phyloP scores from a whole-genome alignment of 2,329 filamentous ascomycete genomes.

The Corynespora cassiicola region DNA sequence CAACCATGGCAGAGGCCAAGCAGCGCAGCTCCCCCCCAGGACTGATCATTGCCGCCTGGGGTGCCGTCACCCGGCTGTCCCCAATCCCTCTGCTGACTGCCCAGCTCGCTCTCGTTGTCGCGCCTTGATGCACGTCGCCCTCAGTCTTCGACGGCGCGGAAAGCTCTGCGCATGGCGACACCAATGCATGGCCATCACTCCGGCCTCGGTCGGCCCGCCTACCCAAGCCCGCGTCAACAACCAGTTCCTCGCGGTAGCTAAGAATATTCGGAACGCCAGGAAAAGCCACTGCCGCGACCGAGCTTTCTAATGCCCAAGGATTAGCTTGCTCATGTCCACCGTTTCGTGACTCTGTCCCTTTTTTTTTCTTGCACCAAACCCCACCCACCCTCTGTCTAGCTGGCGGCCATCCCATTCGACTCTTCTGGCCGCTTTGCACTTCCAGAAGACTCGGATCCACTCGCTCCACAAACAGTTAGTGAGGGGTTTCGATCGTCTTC shows the following conservation, averaged over 20 bases:
- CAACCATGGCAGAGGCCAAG: constrained; percentile 24
- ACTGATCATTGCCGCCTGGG: too few relatives aligned
- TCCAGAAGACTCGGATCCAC: constrained; percentile 19
- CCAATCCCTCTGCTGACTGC: constrained; percentile 8
- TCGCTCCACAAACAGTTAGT: constrained; percentile 14
- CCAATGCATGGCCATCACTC: too few relatives aligned
- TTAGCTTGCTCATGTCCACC: constrained; percentile 23
- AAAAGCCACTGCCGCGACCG: constrained; percentile 34
- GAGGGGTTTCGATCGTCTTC: constrained; percentile 7
- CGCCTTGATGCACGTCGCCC: not conserved
- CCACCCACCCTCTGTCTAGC: constrained; percentile 32
- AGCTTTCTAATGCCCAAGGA: constrained; percentile 13
- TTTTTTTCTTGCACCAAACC: constrained; percentile 26
- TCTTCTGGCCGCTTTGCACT: constrained; percentile 36
- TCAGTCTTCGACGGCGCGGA: not conserved
- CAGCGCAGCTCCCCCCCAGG: constrained; percentile 31
- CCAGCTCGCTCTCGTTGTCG: not conserved
- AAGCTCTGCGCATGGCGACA: constrained; percentile 1
- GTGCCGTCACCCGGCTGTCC: too few relatives aligned
- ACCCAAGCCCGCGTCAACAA: too few relatives aligned
- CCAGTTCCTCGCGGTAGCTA: constrained; percentile 15
- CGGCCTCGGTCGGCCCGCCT: too few relatives aligned
- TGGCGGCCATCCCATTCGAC: constrained; percentile 33
- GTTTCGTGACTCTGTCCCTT: constrained; percentile 21
- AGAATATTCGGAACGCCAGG: constrained; percentile 23